These are phyloP conservation scores for Neurospora sp. DNA, from an alignment of 495 filamentous ascomycete species.

Conservation along the genomic window DNA sequence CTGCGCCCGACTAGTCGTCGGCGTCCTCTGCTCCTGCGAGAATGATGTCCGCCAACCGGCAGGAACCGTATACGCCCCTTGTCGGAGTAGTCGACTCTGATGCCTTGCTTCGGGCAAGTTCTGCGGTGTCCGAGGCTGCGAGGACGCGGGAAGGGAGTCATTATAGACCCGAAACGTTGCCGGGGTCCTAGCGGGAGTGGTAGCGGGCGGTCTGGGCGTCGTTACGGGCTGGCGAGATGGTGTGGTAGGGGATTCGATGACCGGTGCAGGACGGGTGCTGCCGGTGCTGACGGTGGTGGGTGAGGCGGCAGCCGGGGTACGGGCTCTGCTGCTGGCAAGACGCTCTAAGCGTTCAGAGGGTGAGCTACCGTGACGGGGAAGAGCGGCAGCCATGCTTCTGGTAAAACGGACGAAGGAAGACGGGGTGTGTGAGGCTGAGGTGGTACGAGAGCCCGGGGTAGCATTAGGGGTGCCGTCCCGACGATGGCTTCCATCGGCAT, in stretches of 20 bases:
- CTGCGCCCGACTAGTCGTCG: conserved; percentile 3
- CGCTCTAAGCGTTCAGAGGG: background rate
- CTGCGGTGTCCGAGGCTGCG: conserved; percentile 47
- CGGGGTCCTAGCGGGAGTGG: background rate
- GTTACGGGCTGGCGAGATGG: background rate
- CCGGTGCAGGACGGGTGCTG: background rate
- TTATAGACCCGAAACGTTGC: conserved; percentile 34
- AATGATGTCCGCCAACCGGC: conserved; percentile 8
- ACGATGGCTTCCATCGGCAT: background rate
- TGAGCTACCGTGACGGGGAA: background rate
- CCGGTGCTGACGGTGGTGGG: background rate
- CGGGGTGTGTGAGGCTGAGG: background rate
- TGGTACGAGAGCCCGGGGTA: background rate
- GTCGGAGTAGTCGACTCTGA: conserved; percentile 29
- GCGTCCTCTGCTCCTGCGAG: conserved; percentile 7
- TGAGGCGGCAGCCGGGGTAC: background rate
- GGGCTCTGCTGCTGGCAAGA: background rate
- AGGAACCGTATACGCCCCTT: conserved; percentile 37
- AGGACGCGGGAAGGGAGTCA: conserved; percentile 37
- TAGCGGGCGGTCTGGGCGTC: background rate
- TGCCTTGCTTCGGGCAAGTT: conserved; percentile 43
- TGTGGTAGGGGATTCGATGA: background rate
- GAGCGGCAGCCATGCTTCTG: background rate
- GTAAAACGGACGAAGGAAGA: background rate
- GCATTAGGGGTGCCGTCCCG: background rate